A percentile compares a stretch with the other conserved stretches of the same genome.
phyloP scores from a whole-genome alignment of 352 stramenopile genomes.

The Pythium utonaiense region DNA sequence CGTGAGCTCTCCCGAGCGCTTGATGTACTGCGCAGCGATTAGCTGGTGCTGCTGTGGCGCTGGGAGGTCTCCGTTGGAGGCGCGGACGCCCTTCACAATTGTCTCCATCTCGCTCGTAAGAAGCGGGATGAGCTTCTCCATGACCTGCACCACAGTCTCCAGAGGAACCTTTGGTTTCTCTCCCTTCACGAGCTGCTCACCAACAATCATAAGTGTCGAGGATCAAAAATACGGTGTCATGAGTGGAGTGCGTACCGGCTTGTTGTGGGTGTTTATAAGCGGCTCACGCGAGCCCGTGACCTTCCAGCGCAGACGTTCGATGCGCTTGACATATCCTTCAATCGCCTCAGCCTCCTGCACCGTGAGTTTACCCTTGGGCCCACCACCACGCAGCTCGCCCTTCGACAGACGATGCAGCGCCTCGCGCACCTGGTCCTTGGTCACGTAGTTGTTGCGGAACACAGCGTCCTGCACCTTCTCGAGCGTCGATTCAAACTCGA shows the following conservation, averaged over 20 bases:
- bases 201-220: not conserved
- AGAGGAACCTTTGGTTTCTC: conserved; percentile 66
- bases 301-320: conserved; percentile 74
- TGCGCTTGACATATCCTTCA: conserved; percentile 61
- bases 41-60: conserved; percentile 42
- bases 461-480: conserved; percentile 81
- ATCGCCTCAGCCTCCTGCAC: conserved; percentile 64
- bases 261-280: conserved; percentile 50
- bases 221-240: too few species aligned
- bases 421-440: conserved; percentile 71
- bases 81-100: conserved; percentile 38
- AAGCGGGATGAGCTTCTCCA: conserved; percentile 67
- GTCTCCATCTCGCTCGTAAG: conserved; percentile 74
- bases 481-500: conserved; percentile 74
- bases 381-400: conserved; percentile 50
- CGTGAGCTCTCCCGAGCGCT: conserved; percentile 56
- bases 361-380: conserved; percentile 50
- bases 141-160: conserved; percentile 50
- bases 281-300: conserved; percentile 75
- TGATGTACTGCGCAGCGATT: conserved; percentile 65
- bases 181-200: conserved; percentile 40
- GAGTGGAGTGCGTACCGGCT: conserved; percentile 23
- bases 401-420: conserved; percentile 58
- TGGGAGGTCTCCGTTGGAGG: conserved; percentile 26
- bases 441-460: conserved; percentile 83